Conservation (phyloP, 495 filamentous ascomycete species). For the Hypoxylon cercidicola region DNA sequence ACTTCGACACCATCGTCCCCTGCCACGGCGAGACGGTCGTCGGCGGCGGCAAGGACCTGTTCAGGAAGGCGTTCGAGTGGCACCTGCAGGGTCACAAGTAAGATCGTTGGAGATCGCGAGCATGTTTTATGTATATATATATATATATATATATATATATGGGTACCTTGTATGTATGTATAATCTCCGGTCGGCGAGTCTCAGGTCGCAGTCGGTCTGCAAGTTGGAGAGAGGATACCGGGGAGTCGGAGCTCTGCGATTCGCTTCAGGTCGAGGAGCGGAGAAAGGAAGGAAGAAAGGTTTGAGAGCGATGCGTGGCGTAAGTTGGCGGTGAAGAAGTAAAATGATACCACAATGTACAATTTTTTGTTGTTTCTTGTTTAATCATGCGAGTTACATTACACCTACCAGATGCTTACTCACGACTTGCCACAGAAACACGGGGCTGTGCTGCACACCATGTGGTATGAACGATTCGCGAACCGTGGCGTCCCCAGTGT, state of each 20-base stretch:
- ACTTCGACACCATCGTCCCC: constrained; percentile 86
- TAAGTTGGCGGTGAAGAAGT: no score
- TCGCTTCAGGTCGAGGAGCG: no score
- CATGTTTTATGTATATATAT: no score
- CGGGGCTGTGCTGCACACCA: constrained; percentile 8
- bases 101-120: no score
- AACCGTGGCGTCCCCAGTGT: not conserved
- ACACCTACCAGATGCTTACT: constrained; percentile 12
- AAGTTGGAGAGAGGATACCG: no score
- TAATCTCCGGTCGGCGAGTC: no score
- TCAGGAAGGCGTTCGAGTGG: constrained; percentile 86
- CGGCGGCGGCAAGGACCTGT: constrained; percentile 77
- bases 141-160: no score
- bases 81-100: constrained; percentile 69
- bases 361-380: not conserved
- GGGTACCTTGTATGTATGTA: no score
- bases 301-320: not conserved
- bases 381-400: no score
- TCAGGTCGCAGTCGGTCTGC: no score
- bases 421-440: not conserved
- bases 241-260: no score
- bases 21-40: constrained; percentile 95
- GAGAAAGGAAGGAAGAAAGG: not conserved
- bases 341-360: constrained; percentile 9
- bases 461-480: not conserved